Conservation (phyloP, 2,329 filamentous ascomycete genomes). For the Mycocentrospora acerina region DNA sequence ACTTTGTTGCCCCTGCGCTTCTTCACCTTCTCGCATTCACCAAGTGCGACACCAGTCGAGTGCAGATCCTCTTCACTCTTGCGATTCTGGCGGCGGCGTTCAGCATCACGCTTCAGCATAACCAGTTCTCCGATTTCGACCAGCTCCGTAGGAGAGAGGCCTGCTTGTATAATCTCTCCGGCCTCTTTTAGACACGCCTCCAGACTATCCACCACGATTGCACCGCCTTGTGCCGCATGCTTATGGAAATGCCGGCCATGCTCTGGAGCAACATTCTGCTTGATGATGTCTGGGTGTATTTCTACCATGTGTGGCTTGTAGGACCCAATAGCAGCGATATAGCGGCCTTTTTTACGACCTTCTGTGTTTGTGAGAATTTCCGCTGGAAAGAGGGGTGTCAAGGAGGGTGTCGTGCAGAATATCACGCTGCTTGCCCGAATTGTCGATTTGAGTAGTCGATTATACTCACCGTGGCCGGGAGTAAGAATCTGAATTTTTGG, state of each 20-base stretch:
- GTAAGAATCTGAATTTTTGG: constrained; percentile 70
- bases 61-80: constrained; percentile 49
- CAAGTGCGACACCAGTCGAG: constrained; percentile 73
- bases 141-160: constrained; percentile 70
- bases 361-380: constrained; percentile 71
- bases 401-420: constrained; percentile 83
- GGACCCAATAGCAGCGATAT: constrained; percentile 72
- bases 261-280: constrained; percentile 60
- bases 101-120: constrained; percentile 61
- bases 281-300: constrained; percentile 73
- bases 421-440: constrained; percentile 75
- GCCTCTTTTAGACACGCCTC: constrained; percentile 80
- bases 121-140: constrained; percentile 85
- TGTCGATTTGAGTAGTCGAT: constrained; percentile 68
- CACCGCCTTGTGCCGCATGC: constrained; percentile 59
- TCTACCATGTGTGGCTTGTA: constrained; percentile 78
- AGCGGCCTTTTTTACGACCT: constrained; percentile 67
- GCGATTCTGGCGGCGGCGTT: constrained; percentile 38
- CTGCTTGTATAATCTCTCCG: constrained; percentile 81
- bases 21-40: constrained; percentile 68
- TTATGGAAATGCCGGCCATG: constrained; percentile 66
- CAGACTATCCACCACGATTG: constrained; percentile 67
- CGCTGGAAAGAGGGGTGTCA: constrained; percentile 72
- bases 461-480: constrained; percentile 68
- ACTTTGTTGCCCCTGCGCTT: constrained; percentile 45